These are phyloP conservation scores for Syzygium malaccense DNA, from an alignment of 441 rosid species.

Conservation along the genomic window DNA sequence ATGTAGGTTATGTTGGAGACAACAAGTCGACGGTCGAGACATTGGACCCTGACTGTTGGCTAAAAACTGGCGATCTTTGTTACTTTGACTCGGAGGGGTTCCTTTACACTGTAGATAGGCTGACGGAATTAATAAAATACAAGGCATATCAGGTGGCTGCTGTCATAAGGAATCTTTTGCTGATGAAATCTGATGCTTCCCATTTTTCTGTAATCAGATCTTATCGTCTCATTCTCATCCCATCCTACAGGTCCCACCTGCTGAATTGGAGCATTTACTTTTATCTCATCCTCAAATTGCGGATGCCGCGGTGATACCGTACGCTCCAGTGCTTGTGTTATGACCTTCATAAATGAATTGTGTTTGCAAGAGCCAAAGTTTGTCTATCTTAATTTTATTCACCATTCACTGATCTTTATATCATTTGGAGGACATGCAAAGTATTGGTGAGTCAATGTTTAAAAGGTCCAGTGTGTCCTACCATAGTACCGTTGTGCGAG, in stretches of 20 bases:
- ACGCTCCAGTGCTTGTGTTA: background rate
- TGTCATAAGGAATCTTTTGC: too few relatives aligned
- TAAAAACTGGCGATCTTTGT: slow-evolving; percentile 33
- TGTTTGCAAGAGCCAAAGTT: background rate
- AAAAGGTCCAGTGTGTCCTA: background rate
- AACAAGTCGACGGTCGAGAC: slow-evolving; percentile 16
- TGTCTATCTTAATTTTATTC: background rate
- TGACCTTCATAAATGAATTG: background rate
- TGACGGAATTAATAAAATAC: slow-evolving; percentile 36
- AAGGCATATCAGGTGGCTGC: slow-evolving; percentile 33
- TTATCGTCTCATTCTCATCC: background rate
- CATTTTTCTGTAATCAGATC: too few relatives aligned
- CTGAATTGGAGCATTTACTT: slow-evolving; percentile 33
- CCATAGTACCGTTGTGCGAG: background rate
- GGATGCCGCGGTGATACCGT: slow-evolving; percentile 37
- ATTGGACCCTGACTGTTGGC: slow-evolving; percentile 21
- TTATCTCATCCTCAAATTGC: slow-evolving; percentile 26
- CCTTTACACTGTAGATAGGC: slow-evolving; percentile 25
- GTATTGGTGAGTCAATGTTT: too few relatives aligned
- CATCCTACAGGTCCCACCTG: slow-evolving; percentile 28
- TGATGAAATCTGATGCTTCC: background rate
- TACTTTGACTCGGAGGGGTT: slow-evolving; percentile 29
- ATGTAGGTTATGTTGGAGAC: slow-evolving; percentile 23
- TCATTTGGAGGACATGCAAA: background rate
- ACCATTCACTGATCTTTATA: background rate